Base-by-base conservation (phyloP, 2,329 filamentous ascomycete species). In the Rachicladosporium sp. region DNA sequence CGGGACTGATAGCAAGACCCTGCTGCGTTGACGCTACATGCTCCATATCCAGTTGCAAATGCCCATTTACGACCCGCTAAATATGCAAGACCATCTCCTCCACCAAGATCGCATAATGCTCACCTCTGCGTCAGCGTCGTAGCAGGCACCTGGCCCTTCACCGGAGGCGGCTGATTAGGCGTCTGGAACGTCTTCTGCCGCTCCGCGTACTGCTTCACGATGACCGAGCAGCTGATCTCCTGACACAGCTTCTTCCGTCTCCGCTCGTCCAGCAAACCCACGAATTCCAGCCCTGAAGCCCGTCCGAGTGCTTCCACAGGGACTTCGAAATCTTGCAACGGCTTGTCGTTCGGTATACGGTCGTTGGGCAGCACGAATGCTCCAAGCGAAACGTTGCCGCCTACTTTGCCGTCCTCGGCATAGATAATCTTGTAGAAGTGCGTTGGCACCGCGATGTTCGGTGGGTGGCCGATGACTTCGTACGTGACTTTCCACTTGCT, bases 381-480 rank as follows among this genome's bases (percentile, higher is more conserved):
- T 34, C 85, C 91, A 30, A 98, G 67, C 29, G 87, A 86, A 27
- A 98, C 91, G 47, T 80, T 80, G 11, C 84, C 83, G 7, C 59
- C 63, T 2, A 61, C 53, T 42, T 58, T 63, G 3, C 82, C 83
- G 54, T 94, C 86, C 65, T 98, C 91, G 19, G 85, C 91, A 55
- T 91, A 93, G 52, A 98, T 91, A 56, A 98, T 86, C 69, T 98
- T 98, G 74, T 94, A 98, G 67, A 98, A 98, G 63, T 98, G 91
- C 13, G 91, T 98, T 3, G 91, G 91, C 38, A 98, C 91, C 15
- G 91, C 88, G 40, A 98, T 82, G 54, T 87, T 93, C 6, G 91
- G 89, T 48, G 91, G 91, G 58, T 72, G 82, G 31, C 91, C 91
- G 52, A 98, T 94, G 43, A 98, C 82, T 67, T 98, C 91, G 67